Conservation (phyloP, 2,329 filamentous ascomycete species). For the Aspergillus eucalypticola region DNA sequence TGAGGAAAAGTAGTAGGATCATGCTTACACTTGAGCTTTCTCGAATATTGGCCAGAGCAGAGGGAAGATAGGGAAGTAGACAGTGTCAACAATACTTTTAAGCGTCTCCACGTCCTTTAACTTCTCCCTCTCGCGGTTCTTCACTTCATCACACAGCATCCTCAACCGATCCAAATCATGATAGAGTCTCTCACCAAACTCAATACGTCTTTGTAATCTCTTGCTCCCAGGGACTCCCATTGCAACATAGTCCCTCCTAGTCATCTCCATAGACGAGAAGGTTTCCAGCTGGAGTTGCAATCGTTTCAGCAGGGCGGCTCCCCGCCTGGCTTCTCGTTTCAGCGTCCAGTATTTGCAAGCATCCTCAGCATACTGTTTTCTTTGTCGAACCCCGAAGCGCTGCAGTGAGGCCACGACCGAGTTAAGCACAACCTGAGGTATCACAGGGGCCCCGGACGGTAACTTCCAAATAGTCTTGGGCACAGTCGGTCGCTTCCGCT, state of each 20-base stretch:
- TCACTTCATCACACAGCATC: slow-evolving; percentile 67
- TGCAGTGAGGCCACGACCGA: slow-evolving; percentile 80
- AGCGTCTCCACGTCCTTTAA: slow-evolving; percentile 75
- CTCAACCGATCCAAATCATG: slow-evolving; percentile 75
- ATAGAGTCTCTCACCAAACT: slow-evolving; percentile 70
- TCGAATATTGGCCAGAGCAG: slow-evolving; percentile 76
- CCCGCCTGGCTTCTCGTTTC: slow-evolving; percentile 88
- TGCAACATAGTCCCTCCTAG: slow-evolving; percentile 88
- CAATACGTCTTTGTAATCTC: slow-evolving; percentile 76
- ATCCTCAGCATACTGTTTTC: slow-evolving; percentile 89
- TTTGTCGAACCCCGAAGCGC: slow-evolving; percentile 79
- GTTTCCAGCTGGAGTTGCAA: slow-evolving; percentile 93
- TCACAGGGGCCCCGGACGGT: slow-evolving; percentile 90
- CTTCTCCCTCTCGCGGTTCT: slow-evolving; percentile 74
- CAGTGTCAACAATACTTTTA: slow-evolving; percentile 76
- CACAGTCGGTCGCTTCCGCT: slow-evolving; percentile 55
- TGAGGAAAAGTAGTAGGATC: background rate
- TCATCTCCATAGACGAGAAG: slow-evolving; percentile 97
- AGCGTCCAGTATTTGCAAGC: slow-evolving; percentile 97
- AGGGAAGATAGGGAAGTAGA: slow-evolving; percentile 86
- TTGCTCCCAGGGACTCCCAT: slow-evolving; percentile 85
- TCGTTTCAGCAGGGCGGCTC: slow-evolving; percentile 87
- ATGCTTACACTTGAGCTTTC: slow-evolving; percentile 75
- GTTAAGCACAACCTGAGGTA: slow-evolving; percentile 84
- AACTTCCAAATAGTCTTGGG: slow-evolving; percentile 82